Percentiles rank a stretch among this genome's conserved stretches.
Evolutionary conservation across 2,329 filamentous ascomycete species (phyloP).

Genomic region (Akanthomyces muscarius): DNA sequence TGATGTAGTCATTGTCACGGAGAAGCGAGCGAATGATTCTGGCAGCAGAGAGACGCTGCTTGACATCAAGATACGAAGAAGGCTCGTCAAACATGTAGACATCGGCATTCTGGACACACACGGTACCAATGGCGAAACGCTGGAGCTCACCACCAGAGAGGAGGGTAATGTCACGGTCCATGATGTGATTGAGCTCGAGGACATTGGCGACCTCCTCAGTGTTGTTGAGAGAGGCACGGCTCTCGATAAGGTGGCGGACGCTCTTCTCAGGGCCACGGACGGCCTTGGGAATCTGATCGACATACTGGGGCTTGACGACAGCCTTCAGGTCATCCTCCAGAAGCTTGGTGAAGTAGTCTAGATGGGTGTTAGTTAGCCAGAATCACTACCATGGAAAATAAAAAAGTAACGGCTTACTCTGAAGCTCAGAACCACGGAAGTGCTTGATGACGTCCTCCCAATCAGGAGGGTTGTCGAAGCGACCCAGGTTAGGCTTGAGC

Average conservation of each 20-base stretch:
- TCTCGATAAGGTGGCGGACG: conserved; percentile 74
- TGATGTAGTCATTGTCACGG: conserved; percentile 87
- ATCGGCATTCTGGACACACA: conserved; percentile 93
- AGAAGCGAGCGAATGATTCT: conserved; percentile 89
- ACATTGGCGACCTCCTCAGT: conserved; percentile 76
- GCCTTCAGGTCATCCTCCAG: conserved; percentile 96
- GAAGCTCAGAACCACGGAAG: conserved; percentile 94
- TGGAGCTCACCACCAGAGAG: conserved; percentile 98
- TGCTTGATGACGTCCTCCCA: conserved; percentile 99
- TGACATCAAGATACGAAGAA: conserved; percentile 98
- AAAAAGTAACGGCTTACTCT: conserved; percentile 60
- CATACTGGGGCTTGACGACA: conserved; percentile 98
- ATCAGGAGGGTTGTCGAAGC: conserved; percentile 93
- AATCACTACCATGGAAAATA: neutral
- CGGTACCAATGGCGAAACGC: conserved; percentile 93
- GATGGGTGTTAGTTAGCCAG: conserved; percentile 20
- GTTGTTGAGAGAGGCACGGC: conserved; percentile 73
- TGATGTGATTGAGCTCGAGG: conserved; percentile 82
- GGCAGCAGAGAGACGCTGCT: conserved; percentile 92
- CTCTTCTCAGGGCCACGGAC: conserved; percentile 77
- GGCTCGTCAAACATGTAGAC: conserved; percentile 99
- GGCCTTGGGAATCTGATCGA: conserved; percentile 94
- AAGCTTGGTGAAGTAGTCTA: conserved; percentile 96
- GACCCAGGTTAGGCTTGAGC: conserved; percentile 94
- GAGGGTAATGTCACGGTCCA: conserved; percentile 83